Base-by-base conservation (phyloP, 2,329 filamentous ascomycete species). In the Diaporthe vaccinii region DNA sequence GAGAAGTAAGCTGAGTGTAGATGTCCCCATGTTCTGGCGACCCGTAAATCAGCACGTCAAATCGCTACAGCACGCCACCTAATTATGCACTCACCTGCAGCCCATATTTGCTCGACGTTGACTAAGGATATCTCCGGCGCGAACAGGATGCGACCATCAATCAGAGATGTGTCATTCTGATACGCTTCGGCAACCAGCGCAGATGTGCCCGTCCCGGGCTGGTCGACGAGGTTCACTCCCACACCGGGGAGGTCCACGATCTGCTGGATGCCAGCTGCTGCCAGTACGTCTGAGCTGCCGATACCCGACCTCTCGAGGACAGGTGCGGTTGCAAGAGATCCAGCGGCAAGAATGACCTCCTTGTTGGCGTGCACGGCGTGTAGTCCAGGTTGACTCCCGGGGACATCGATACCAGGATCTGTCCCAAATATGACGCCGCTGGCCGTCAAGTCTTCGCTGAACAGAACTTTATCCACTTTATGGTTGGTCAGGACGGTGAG, bases 121-220 rank as follows among this genome's bases (percentile, higher is more conserved):
- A 79, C 76, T 22, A 80, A 58, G 7, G 78, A 79, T 31, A 80
- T 77, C 28, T 78, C 78, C 0, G 79, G 78, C 2, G 67, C 79
- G 14, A 80, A 80, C 10, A 78, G 34, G 14, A 62, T 74, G 0
- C 74, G 41, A 2, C 76, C 70, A 46, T 79, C 78, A 25, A 79
- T 76, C 2, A 80, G 61, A 17, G 74, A 78, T 0, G 76, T 79
- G 44, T 80, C 76, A 22, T 79, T 80, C 53, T 76, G 76, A 62
- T 77, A 76, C 20, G 68, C 41, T 46, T 77, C 44, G 8, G 72
- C 58, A 22, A 80, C 74, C 5, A 79, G 74, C 0, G 79, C 79
- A 46, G 73, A 75, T 12, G 76, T 62, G 22, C 49, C 62, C 3
- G 77, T 69, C 4, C 78, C 79, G 7, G 79, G 79, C 73, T 80